A percentile compares a stretch with the other conserved stretches of the same genome.
phyloP scores from a whole-genome alignment of 2,329 filamentous ascomycete genomes.

The Thelonectria blattea region DNA sequence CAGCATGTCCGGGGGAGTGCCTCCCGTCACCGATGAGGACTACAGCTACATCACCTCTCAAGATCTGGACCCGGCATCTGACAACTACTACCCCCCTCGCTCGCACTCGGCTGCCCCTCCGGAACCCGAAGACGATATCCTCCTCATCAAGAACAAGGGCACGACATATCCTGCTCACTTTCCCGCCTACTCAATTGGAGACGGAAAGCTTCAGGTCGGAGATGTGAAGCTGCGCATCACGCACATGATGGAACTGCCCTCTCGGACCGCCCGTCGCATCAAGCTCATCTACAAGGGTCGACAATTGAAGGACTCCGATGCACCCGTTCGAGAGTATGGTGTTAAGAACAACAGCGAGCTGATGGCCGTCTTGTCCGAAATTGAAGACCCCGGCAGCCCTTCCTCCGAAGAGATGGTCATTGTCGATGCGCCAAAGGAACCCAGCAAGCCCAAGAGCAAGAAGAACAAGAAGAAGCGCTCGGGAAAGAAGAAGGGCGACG shows the following conservation, averaged over 20 bases:
- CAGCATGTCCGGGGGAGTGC: constrained; percentile 55
- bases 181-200: constrained; percentile 75
- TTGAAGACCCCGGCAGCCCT: constrained; percentile 42
- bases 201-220: constrained; percentile 71
- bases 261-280: constrained; percentile 57
- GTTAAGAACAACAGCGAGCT: constrained; percentile 67
- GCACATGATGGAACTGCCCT: constrained; percentile 67
- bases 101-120: constrained; percentile 43
- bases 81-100: constrained; percentile 51
- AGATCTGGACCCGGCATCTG: constrained; percentile 61
- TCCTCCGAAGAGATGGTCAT: constrained; percentile 54
- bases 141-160: constrained; percentile 72
- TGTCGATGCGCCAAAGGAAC: constrained; percentile 48
- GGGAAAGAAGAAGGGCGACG: constrained; percentile 37
- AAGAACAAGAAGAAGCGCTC: constrained; percentile 53
- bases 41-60: constrained; percentile 85
- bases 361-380: constrained; percentile 54
- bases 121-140: constrained; percentile 68
- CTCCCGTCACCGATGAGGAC: constrained; percentile 75
- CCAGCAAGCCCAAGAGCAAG: constrained; percentile 47
- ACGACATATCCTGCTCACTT: constrained; percentile 74
- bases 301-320: constrained; percentile 69
- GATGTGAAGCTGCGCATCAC: constrained; percentile 73
- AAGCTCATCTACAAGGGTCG: constrained; percentile 77
- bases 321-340: constrained; percentile 64